Evolutionary conservation across 352 stramenopile species (phyloP), one percentile per base, ranked within the genome.

Genomic region (Phytophthora sansomeana): DNA sequence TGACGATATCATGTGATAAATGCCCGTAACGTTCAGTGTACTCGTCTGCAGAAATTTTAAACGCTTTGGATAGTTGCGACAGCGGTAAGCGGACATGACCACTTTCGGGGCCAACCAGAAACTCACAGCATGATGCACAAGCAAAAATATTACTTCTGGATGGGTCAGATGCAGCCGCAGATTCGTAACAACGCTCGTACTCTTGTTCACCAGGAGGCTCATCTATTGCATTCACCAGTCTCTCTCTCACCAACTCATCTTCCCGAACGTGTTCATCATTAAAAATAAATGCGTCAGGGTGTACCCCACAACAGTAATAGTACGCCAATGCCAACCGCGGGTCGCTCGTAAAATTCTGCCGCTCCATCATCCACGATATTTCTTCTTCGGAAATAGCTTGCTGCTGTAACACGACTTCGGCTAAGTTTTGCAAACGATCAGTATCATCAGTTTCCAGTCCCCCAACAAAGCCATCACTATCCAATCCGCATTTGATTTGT

Each of bases 291-390:
- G 39, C 41, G 3, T 44, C 29, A 13, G 39, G 52, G 33, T 60
- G 28, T 5, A 28, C 14, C 2, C 38, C 35, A 44, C 53, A 60
- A 14, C 53, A 60, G 53, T 60, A 60, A 17, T 60, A 60, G 41
- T 52, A 60, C 3, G 53, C 26, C 7, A 60, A 33, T 8, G 53
- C 53, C 11, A 60, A 26, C 6, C n/a, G 35, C n/a, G 29, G 53
- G 39, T 61, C 28, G 24, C n/a, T 42, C 0, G 41, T 61, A 26
- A 44, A 60, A 8, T 35, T 44, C 3, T 60, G 53, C 2, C 53
- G 39, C 10, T 19, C 33, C 11, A 0, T n/a, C 43, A 50, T 50
- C 26, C 17, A n/a, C 5, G 13, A 30, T 11, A 50, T 3, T 9
- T 50, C 43, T 4, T 35, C 24, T 35, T 50, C 43, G 9, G 43